These are phyloP conservation scores for Tetrahymena malaccensis DNA, from an alignment of 73 alveolate species.

Conservation along the genomic window DNA sequence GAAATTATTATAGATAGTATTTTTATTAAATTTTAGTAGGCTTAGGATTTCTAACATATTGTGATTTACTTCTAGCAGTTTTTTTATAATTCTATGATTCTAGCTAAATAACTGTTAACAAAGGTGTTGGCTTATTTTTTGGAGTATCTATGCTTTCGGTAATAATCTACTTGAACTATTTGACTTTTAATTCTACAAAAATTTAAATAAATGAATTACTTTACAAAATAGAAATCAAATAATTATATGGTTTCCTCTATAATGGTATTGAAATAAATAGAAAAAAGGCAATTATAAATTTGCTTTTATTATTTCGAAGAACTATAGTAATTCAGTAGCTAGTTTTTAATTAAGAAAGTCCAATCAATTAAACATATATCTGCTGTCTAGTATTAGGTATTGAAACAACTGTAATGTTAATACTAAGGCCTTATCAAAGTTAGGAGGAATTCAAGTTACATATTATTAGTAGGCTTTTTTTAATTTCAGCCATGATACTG, in stretches of 20 bases:
- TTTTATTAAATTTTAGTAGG: background rate
- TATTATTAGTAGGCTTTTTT: background rate
- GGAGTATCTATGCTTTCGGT: background rate
- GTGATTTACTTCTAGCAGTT: background rate
- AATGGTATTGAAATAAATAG: background rate
- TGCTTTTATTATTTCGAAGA: background rate
- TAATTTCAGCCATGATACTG: background rate
- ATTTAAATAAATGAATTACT: background rate
- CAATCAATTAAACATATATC: background rate
- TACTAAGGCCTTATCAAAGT: background rate
- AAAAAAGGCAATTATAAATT: background rate
- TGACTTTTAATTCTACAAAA: background rate
- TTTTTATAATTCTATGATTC: background rate
- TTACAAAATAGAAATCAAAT: background rate
- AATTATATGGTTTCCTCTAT: background rate
- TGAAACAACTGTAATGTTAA: background rate
- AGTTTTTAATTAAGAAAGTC: background rate
- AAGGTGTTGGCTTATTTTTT: background rate
- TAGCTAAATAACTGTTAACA: background rate
- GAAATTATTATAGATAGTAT: background rate
- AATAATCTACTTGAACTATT: background rate
- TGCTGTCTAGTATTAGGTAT: background rate
- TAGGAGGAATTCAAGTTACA: background rate
- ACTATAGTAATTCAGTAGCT: background rate
- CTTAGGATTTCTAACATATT: background rate